Evolutionary conservation across 371 early-diverging fungal genomes (phyloP), one percentile per base, ranked within the genome.

Genomic region (Polyrhizophydium stewartii): DNA sequence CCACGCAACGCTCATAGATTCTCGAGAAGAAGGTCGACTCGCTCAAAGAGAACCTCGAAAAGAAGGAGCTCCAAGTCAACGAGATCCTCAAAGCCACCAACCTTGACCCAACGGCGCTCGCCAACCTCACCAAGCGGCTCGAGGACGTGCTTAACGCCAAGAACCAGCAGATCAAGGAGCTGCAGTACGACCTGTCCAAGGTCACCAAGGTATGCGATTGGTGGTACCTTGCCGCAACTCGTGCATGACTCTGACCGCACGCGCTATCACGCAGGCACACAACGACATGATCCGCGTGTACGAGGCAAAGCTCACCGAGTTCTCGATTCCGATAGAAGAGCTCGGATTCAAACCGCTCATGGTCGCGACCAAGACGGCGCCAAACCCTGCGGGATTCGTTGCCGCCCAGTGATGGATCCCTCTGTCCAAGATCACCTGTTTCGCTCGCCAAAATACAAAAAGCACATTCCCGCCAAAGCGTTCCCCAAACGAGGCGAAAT

Each of bases 301-400:
- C 64, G 80, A 83, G 59, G 81, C 84, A 27, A 83, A 81, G 61
- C 64, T 83, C 27, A 77, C 77, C 7, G 84, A 83, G 61, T 79
- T 70, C 49, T 60, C 67, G 21, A 78, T 83, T 24, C 82, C 84
- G 3, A 61, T 76, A 1, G 84, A 83, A 43, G 81, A 81, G 51
- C 66, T 81, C 5, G 78, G 77, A 1, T 77, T 83, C 68, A 79
- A 80, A 56, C 74, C 78, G 9, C 45, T 72, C 7, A 57, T 70
- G n/a, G 64, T 75, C 27, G 37, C 59, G 33, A 55, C 75, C 6
- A 68, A 70, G 49, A 52, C 70, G 0, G 43, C 61, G n/a, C 25
- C 59, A 1, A 66, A 64, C 31, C 71, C 76, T 0, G 76, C 76
- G 3, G 76, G 76, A 17, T 66, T 75, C 17, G 76, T 75, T 1